These are phyloP conservation scores for Penicillium pancosmium DNA, from an alignment of 495 filamentous ascomycete genomes.

Conservation along the genomic window DNA sequence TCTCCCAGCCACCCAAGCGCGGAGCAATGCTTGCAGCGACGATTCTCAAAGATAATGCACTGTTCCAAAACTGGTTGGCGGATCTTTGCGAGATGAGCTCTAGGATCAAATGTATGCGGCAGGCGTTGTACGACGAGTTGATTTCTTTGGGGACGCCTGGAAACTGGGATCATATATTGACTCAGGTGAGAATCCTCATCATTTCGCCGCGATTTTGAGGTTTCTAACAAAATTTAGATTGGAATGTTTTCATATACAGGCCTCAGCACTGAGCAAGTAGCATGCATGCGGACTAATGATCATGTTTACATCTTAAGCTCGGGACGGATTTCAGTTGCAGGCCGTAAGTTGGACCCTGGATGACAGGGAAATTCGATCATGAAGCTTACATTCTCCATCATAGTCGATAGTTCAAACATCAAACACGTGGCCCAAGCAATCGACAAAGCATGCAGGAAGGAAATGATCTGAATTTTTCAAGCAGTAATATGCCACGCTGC, in stretches of 20 bases:
- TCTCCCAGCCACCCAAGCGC: conserved; percentile 9
- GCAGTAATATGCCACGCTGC: too few species aligned
- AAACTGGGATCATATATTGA: conserved; percentile 9
- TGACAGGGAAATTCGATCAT: background rate
- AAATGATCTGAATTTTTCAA: background rate
- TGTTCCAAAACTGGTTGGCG: conserved; percentile 5
- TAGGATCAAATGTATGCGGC: conserved; percentile 8
- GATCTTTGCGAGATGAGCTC: conserved; percentile 8
- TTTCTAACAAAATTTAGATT: background rate
- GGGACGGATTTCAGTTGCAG: conserved; percentile 9
- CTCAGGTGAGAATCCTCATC: background rate
- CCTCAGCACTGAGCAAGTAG: conserved; percentile 1
- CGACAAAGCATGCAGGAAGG: conserved; percentile 1
- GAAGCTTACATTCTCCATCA: background rate
- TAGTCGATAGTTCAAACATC: conserved; percentile 2
- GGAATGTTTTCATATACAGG: conserved; percentile 13
- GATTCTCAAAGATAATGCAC: background rate
- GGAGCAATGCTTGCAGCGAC: conserved; percentile 1
- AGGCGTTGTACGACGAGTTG: conserved; percentile 5
- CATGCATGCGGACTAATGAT: background rate
- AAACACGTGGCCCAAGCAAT: conserved; percentile 4
- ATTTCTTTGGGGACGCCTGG: conserved; percentile 9
- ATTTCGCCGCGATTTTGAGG: background rate
- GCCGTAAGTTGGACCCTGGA: conserved; percentile 4
- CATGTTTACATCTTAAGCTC: conserved; percentile 13